Evolutionary conservation across 192 early-diverging fungal genomes (phyloP), one percentile per base, ranked within the genome.

Genomic region (Backusella liffmaniae): DNA sequence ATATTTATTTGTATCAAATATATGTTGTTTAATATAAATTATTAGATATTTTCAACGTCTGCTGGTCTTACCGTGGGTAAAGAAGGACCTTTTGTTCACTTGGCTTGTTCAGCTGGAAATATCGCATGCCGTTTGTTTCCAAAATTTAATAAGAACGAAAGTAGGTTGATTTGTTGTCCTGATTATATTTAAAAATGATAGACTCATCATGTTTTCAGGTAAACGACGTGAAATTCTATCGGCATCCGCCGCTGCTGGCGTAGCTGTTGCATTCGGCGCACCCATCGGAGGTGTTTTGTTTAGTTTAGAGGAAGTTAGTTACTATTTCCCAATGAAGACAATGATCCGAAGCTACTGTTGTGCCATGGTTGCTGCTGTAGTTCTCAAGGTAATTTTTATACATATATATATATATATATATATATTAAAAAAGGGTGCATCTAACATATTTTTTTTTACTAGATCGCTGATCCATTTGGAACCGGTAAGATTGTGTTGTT

Each of bases 241-340:
- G 2, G 97, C 96, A 12, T 89, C 96, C 0, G 91, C 96, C 2
- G 96, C 96, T 10, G 94, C 97, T 3, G 97, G 97, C 49, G 93
- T 99, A 9, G 91, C 94, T 32, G 95, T 96, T 23, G 97, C 97
- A 0, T 99, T 99, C 84, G 97, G 96, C 29, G 94, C 97, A 1
- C 97, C 97, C 0, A 96, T 99, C 75, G 97, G 97, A 44, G 97
- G 96, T 4, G 96, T 98, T 15, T 83, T 98, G 69, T 97, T 98
- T 77, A 93, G 94, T 34, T 84, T 99, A 23, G 97, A 99, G 77
- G 95, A 97, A 75, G 93, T 97, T 70, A 92, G 91, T 62, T 97
- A 96, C 74, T 95, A 93, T 73, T 97, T 98, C 76, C 96, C 98
- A 18, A 88, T 94, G 18, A 95, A 96, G 73, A 97, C 96, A 5